These are phyloP conservation scores for Coccinonectria pachysandricola DNA, from an alignment of 2,329 filamentous ascomycete species.

Conservation along the genomic window DNA sequence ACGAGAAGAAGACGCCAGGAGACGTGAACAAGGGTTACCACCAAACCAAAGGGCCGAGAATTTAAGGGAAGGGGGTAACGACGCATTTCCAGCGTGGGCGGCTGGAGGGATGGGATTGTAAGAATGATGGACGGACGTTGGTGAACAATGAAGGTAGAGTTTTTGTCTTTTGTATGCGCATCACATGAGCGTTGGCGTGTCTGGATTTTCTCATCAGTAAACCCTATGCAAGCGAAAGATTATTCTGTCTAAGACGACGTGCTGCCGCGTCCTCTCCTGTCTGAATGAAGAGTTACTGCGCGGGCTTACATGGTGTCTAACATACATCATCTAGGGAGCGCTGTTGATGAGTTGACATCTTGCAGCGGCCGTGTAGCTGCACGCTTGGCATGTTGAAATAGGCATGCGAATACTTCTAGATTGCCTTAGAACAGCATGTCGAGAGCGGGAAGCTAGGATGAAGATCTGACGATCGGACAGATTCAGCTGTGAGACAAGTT, in stretches of 20 bases:
- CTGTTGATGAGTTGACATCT: too few species aligned
- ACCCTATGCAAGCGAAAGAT: slow-evolving; percentile 2
- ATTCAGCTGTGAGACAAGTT: too few species aligned
- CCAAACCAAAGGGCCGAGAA: slow-evolving; percentile 15
- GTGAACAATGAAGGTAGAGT: slow-evolving; percentile 3
- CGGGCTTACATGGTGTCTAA: too few species aligned
- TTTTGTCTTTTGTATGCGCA: slow-evolving; percentile 11
- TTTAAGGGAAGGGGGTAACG: too few species aligned
- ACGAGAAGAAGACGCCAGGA: slow-evolving; percentile 23
- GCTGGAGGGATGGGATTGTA: slow-evolving; percentile 26
- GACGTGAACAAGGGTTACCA: slow-evolving; percentile 23
- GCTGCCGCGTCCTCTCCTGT: too few species aligned
- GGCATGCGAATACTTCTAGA: slow-evolving; percentile 1
- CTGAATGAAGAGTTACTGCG: too few species aligned
- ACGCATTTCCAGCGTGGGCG: slow-evolving; percentile 26
- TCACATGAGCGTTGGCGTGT: slow-evolving; percentile 21
- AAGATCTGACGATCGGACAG: too few species aligned
- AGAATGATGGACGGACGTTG: slow-evolving; percentile 3
- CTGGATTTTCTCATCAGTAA: slow-evolving; percentile 15
- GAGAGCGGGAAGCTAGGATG: too few species aligned
- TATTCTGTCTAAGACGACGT: not conserved
- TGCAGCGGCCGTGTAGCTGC: too few species aligned
- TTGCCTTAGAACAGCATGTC: slow-evolving; percentile 1
- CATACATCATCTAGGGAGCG: too few species aligned
- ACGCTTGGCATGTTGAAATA: slow-evolving; percentile 1